These are phyloP conservation scores for Phylloporus sp. DNA, from an alignment of 1,284 basidiomycete genomes.

Conservation along the genomic window DNA sequence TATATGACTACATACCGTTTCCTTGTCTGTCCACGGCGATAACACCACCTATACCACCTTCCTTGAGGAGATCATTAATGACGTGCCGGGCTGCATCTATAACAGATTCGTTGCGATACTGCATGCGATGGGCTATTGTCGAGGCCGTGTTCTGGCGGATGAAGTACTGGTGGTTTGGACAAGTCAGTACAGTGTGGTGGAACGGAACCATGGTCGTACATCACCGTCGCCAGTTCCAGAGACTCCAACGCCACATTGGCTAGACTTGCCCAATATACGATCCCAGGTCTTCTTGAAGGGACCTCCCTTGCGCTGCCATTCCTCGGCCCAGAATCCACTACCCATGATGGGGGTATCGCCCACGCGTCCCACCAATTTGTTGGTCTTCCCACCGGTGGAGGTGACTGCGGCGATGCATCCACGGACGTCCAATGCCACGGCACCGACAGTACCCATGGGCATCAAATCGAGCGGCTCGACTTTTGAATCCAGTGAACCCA, in stretches of 20 bases:
- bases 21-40: constrained; percentile 70
- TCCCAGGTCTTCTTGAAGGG: constrained; percentile 45
- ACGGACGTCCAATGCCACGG: constrained; percentile 74
- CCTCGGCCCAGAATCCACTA: constrained; percentile 81
- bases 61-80: constrained; percentile 56
- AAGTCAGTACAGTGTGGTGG: constrained; percentile 11
- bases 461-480: constrained; percentile 54
- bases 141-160: constrained; percentile 71
- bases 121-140: constrained; percentile 69
- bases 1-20: constrained; percentile 50
- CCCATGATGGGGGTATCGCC: constrained; percentile 84
- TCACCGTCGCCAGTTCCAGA: constrained; percentile 84
- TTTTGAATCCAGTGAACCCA: constrained; percentile 19
- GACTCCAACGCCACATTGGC: constrained; percentile 64
- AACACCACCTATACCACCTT: constrained; percentile 71
- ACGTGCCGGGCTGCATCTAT: constrained; percentile 55
- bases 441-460: constrained; percentile 82
- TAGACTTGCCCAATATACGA: constrained; percentile 42
- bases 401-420: constrained; percentile 77
- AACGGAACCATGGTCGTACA: constrained; percentile 42
- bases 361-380: constrained; percentile 80
- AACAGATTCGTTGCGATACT: constrained; percentile 60
- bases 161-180: constrained; percentile 61
- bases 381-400: constrained; percentile 81
- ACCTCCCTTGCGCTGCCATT: constrained; percentile 56